phyloP scores from a whole-genome alignment of 2,329 filamentous ascomycete genomes.

The Fusarium secorum region DNA sequence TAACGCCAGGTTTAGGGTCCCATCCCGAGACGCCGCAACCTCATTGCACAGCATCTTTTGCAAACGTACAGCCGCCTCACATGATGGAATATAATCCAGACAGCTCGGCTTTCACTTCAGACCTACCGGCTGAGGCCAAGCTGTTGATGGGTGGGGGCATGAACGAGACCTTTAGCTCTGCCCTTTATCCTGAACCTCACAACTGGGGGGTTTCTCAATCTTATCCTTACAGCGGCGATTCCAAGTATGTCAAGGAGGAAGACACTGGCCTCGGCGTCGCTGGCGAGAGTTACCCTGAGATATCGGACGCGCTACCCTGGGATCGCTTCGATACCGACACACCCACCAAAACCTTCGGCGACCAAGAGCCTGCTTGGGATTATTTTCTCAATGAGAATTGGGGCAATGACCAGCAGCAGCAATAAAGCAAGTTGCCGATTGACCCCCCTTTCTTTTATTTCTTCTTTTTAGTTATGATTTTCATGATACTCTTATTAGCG shows the following conservation, averaged over 20 bases:
- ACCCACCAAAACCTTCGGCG: slow-evolving; percentile 22
- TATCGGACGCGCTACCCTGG: slow-evolving; percentile 16
- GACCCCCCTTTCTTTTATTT: background rate
- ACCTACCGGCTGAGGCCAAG: slow-evolving; percentile 53
- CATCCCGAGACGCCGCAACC: slow-evolving; percentile 34
- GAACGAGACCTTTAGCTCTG: slow-evolving; percentile 10
- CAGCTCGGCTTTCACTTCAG: slow-evolving; percentile 52
- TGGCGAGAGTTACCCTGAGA: slow-evolving; percentile 20
- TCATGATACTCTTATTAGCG: slow-evolving; percentile 23
- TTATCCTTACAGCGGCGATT: slow-evolving; percentile 7
- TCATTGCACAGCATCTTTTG: slow-evolving; percentile 31
- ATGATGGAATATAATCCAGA: slow-evolving; percentile 34
- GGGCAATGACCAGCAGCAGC: slow-evolving; percentile 29
- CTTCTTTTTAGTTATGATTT: slow-evolving; percentile 13
- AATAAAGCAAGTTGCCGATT: background rate
- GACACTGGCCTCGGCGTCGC: background rate
- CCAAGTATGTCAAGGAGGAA: slow-evolving; percentile 25
- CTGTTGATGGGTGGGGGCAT: slow-evolving; percentile 46
- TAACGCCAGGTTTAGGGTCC: slow-evolving; percentile 42
- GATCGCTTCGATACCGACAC: background rate
- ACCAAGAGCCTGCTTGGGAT: slow-evolving; percentile 44
- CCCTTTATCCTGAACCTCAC: slow-evolving; percentile 16
- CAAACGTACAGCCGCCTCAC: slow-evolving; percentile 20
- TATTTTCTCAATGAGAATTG: slow-evolving; percentile 45
- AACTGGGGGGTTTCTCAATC: slow-evolving; percentile 2